Conservation (phyloP, 352 stramenopile species). For the Pythium phragmitis region DNA sequence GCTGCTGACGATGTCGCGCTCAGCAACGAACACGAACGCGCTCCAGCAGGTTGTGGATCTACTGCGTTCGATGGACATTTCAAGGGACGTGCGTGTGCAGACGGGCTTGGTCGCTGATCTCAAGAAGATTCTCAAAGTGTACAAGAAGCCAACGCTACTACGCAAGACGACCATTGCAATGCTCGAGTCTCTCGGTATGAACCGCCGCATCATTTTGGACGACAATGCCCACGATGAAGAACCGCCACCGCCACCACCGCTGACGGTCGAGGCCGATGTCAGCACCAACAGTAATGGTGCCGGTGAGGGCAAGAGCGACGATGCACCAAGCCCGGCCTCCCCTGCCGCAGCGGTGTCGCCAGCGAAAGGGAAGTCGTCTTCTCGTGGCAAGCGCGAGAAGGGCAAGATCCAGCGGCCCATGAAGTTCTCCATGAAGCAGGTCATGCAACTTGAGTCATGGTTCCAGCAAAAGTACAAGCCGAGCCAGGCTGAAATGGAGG, state of each 20-base stretch:
- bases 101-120: conserved; percentile 69
- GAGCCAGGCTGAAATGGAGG: conserved; percentile 77
- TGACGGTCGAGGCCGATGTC: neutral
- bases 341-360: neutral
- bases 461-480: conserved; percentile 89
- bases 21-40: conserved; percentile 55
- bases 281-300: neutral
- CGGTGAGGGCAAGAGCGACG: conserved; percentile 16
- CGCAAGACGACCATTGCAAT: conserved; percentile 69
- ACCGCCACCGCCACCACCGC: conserved; percentile 19
- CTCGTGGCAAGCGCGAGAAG: conserved; percentile 54
- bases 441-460: conserved; percentile 76
- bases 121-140: conserved; percentile 75
- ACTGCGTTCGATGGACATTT: conserved; percentile 73
- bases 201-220: conserved; percentile 44
- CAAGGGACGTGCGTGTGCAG: conserved; percentile 68
- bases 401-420: conserved; percentile 69
- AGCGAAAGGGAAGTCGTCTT: conserved; percentile 3
- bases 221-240: conserved; percentile 49
- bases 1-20: conserved; percentile 54
- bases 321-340: conserved; percentile 7
- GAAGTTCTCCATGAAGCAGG: conserved; percentile 86
- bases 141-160: conserved; percentile 79
- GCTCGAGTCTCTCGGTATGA: conserved; percentile 73
- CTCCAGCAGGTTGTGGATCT: conserved; percentile 81